phyloP scores from a whole-genome alignment of 805 yeast species.

The Myxozyma nipponensis region DNA sequence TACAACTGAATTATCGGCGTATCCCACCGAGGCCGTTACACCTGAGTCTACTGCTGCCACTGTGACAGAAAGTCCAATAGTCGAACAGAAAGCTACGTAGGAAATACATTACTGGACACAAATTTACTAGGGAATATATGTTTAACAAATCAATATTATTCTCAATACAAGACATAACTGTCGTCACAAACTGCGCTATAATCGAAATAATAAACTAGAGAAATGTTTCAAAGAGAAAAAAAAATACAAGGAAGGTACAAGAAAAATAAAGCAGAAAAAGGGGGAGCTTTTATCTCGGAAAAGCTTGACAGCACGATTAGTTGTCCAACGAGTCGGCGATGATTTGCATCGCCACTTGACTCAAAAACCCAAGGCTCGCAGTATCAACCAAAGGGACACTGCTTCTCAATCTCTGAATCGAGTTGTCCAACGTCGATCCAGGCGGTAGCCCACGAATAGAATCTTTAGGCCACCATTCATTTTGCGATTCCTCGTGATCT shows the following conservation, averaged over 20 bases:
- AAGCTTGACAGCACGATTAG: too few relatives aligned
- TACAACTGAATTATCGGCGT: neutral
- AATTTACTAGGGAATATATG: too few relatives aligned
- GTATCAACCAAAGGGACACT: conserved; percentile 11
- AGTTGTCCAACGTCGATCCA: conserved; percentile 7
- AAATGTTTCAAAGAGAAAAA: neutral
- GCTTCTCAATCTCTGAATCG: conserved; percentile 9
- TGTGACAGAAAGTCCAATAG: too few relatives aligned
- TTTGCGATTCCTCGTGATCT: neutral
- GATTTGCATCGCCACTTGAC: conserved; percentile 18
- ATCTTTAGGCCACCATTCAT: conserved; percentile 22
- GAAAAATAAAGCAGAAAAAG: too few relatives aligned
- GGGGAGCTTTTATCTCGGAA: too few relatives aligned
- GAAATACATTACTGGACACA: too few relatives aligned
- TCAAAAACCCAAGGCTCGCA: conserved; percentile 7
- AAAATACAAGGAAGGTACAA: neutral
- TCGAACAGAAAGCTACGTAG: too few relatives aligned
- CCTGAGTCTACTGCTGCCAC: too few relatives aligned
- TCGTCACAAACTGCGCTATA: neutral
- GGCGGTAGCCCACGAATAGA: conserved; percentile 12
- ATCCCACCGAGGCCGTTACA: neutral
- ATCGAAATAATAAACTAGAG: neutral
- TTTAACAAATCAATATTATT: too few relatives aligned
- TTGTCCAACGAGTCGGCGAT: neutral
- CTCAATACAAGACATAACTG: too few relatives aligned